These are phyloP conservation scores for Melampsora medusae DNA, from an alignment of 1,284 basidiomycete genomes.

Conservation along the genomic window DNA sequence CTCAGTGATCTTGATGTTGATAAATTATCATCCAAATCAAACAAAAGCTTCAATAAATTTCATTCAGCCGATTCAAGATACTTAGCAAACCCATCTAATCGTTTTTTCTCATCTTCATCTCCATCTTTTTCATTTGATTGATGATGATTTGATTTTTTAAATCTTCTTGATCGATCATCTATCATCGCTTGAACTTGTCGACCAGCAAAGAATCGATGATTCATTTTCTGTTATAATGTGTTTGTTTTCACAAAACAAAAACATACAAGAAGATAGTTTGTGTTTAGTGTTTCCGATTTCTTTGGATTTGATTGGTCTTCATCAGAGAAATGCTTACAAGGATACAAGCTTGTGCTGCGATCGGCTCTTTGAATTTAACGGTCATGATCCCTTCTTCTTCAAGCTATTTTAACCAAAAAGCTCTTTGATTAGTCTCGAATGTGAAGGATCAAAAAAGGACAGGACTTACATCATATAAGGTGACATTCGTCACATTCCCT, in stretches of 20 bases:
- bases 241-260: too few species aligned
- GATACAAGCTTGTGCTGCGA: conserved; percentile 84
- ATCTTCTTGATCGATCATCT: conserved; percentile 76
- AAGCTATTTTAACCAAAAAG: conserved; percentile 61
- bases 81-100: conserved; percentile 79
- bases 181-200: conserved; percentile 76
- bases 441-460: conserved; percentile 8
- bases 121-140: conserved; percentile 61
- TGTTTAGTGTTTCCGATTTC: not conserved
- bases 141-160: conserved; percentile 62
- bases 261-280: not conserved
- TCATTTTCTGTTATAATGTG: conserved; percentile 88
- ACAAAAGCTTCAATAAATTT: not conserved
- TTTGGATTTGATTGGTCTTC: not conserved
- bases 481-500: conserved; percentile 93
- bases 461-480: conserved; percentile 82
- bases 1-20: too few species aligned
- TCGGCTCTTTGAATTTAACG: conserved; percentile 83
- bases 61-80: conserved; percentile 65
- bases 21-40: too few species aligned
- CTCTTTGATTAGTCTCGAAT: not conserved
- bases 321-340: conserved; percentile 61
- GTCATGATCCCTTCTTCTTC: conserved; percentile 94
- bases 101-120: conserved; percentile 73
- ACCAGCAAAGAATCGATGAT: conserved; percentile 86